phyloP scores from a whole-genome alignment of 768 basidiomycete species.

The Lactifluus piperatus region DNA sequence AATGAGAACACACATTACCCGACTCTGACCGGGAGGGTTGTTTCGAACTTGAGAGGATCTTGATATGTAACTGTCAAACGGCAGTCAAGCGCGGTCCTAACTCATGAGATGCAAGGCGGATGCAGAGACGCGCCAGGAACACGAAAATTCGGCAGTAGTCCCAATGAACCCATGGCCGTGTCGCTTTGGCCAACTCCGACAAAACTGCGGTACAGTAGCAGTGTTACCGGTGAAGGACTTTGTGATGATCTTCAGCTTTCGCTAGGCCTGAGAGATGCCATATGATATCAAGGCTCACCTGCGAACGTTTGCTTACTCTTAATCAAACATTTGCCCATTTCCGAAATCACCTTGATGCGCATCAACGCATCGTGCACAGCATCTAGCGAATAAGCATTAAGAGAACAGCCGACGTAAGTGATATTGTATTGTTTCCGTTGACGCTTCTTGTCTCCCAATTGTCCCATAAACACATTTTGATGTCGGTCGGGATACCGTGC shows the following conservation, averaged over 20 bases:
- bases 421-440: not conserved
- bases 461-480: not conserved
- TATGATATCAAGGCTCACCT: not conserved
- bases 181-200: not conserved
- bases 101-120: not conserved
- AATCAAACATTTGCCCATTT: too few species aligned
- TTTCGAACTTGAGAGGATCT: constrained; percentile 2
- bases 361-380: not conserved
- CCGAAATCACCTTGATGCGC: not conserved
- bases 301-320: not conserved
- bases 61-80: not conserved
- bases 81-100: not conserved
- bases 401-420: not conserved
- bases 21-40: not conserved
- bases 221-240: too few species aligned
- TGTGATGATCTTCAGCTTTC: constrained; percentile 14
- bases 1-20: not conserved
- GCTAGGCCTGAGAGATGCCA: not conserved
- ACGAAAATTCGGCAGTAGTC: not conserved
- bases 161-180: not conserved
- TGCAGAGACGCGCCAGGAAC: constrained; percentile 9
- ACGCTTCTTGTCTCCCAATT: not conserved
- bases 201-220: not conserved
- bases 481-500: not conserved
- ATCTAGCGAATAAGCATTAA: not conserved